Base-by-base conservation (phyloP, 345 rosid genomes). In the Syzygium oleosum region DNA sequence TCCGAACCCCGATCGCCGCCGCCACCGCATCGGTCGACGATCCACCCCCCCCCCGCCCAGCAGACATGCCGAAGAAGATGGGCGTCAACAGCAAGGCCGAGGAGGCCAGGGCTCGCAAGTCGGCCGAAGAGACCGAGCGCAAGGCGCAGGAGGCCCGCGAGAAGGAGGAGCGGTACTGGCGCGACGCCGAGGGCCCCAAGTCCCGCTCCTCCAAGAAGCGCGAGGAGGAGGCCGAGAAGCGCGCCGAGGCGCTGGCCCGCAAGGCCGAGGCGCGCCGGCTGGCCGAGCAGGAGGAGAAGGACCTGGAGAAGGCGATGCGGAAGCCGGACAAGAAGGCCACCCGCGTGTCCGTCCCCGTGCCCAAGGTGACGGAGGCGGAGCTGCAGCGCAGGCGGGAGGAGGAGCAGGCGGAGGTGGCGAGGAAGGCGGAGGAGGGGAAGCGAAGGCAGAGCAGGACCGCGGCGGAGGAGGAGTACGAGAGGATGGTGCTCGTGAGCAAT, bases 11-110 rank as follows among this genome's bases (percentile, higher is more conserved):
- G 51, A 85, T 46, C 78, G 31, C 7, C 16, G 16, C 31, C 7
- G 6, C 46, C 43, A 5, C 52, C 55, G 10, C 15, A 51, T 61
- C 88, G n/a, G 29, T 58, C 58, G 63, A 51, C 86, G 52, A 55
- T 84, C 85, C 13, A 25, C 27, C 31, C 65, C 16, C 65, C 31
- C 31, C 31, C 65, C 16, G 31, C 31, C 31, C 65, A 4, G 12
- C 65, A 49, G 91, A 89, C 88, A 97, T 97, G 99, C 99, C 99
- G 93, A 96, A 98, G 95, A 98, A 96, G 95, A 94, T 96, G 98
- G 99, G 99, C 31, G 93, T 96, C 73, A 96, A 95, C 92, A 96
- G 94, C 94, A 98, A 96, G 89, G 97, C 99, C 55, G 99, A 98
- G 95, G 99, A 87, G 54, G 98, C 99, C 41, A 91, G 94, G 85